Evolutionary conservation across 1,284 basidiomycete species (phyloP).

Genomic region (Marasmius tenuissimus): DNA sequence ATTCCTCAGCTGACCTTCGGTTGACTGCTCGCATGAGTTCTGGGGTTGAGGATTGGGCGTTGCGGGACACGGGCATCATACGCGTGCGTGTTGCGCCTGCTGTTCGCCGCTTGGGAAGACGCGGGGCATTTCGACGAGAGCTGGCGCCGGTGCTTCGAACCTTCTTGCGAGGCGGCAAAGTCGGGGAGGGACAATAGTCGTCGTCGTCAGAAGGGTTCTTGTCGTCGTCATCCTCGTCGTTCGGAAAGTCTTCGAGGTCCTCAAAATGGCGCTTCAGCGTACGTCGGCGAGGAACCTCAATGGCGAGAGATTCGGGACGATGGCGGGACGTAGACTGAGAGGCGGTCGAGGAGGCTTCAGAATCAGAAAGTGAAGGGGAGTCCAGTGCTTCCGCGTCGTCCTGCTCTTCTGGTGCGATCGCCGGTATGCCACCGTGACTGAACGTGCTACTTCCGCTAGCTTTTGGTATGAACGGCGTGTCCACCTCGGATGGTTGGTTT

Average conservation of each 20-base stretch:
- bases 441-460: neutral
- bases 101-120: neutral
- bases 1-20: constrained; percentile 8
- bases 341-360: neutral
- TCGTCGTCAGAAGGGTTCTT: constrained; percentile 30
- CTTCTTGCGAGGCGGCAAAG: constrained; percentile 18
- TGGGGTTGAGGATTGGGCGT: constrained; percentile 29
- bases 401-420: neutral
- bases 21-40: constrained; percentile 16
- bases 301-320: neutral
- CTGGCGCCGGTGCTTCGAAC: constrained; percentile 12
- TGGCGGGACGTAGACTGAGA: neutral
- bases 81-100: constrained; percentile 28
- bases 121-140: constrained; percentile 7
- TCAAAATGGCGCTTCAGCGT: neutral
- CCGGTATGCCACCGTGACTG: neutral
- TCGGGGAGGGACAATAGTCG: constrained; percentile 31
- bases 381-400: neutral
- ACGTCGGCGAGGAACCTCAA: neutral
- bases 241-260: constrained; percentile 9
- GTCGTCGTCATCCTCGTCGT: constrained; percentile 28
- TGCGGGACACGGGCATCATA: constrained; percentile 36
- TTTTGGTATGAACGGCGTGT: neutral
- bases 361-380: neutral
- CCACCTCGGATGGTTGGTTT: neutral